Conservation (phyloP, 805 yeast species). For the Spathaspora gorwiae region DNA sequence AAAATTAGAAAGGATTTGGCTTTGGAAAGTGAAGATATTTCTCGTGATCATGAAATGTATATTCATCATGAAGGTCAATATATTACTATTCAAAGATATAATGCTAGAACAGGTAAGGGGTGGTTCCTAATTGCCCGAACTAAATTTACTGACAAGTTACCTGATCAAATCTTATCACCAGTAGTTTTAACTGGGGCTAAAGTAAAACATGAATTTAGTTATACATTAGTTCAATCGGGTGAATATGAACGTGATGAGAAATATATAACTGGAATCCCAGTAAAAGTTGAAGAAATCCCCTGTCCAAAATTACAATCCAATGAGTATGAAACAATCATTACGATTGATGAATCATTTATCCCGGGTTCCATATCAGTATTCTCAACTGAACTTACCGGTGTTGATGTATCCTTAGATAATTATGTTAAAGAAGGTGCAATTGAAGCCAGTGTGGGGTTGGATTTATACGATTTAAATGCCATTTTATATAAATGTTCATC, state of each 20-base stretch:
- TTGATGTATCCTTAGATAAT: slow-evolving; percentile 60
- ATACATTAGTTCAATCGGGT: slow-evolving; percentile 50
- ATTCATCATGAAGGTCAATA: slow-evolving; percentile 92
- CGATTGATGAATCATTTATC: slow-evolving; percentile 60
- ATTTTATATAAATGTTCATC: slow-evolving; percentile 73
- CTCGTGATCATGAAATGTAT: slow-evolving; percentile 73
- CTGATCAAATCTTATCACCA: slow-evolving; percentile 54
- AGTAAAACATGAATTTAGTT: slow-evolving; percentile 55
- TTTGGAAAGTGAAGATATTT: slow-evolving; percentile 50
- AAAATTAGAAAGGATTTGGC: slow-evolving; percentile 56
- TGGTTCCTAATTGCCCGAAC: slow-evolving; percentile 85
- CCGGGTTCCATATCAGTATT: slow-evolving; percentile 89
- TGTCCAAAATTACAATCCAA: slow-evolving; percentile 46
- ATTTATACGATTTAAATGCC: slow-evolving; percentile 68
- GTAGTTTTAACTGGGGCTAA: slow-evolving; percentile 55
- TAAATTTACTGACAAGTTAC: slow-evolving; percentile 51
- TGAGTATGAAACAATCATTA: slow-evolving; percentile 49
- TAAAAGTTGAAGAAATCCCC: slow-evolving; percentile 49
- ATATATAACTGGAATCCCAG: slow-evolving; percentile 60
- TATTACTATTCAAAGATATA: slow-evolving; percentile 83
- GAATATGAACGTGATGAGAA: slow-evolving; percentile 38
- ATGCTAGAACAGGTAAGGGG: slow-evolving; percentile 81
- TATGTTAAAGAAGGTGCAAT: slow-evolving; percentile 72
- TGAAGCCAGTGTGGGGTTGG: slow-evolving; percentile 60
- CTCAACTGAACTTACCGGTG: slow-evolving; percentile 63